Evolutionary conservation across 1,284 basidiomycete genomes (phyloP).

Genomic region (Anthracocystis walkeri): DNA sequence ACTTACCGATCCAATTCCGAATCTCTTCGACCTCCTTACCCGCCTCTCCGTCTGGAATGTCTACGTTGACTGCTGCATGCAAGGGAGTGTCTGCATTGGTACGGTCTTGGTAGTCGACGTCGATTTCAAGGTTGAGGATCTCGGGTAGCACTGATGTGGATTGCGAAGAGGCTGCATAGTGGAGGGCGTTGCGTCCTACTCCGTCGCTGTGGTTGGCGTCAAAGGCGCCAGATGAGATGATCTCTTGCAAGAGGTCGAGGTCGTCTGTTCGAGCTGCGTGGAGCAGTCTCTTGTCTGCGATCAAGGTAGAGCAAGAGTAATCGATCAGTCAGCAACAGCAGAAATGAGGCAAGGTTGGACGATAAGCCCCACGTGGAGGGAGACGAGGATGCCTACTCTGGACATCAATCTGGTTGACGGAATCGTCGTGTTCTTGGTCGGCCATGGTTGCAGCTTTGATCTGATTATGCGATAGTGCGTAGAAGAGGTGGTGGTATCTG

Average conservation of each 20-base stretch:
- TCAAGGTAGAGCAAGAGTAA: background rate
- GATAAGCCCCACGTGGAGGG: background rate
- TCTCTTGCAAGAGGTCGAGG: conserved; percentile 54
- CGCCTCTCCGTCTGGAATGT: conserved; percentile 37
- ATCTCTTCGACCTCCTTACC: conserved; percentile 74
- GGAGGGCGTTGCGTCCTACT: conserved; percentile 65
- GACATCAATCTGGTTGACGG: conserved; percentile 46
- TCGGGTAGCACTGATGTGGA: conserved; percentile 57
- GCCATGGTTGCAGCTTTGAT: conserved; percentile 22
- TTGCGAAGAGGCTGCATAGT: conserved; percentile 59
- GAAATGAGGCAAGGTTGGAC: background rate
- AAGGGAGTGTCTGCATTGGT: conserved; percentile 82
- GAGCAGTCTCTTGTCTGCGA: conserved; percentile 57
- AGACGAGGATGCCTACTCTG: conserved; percentile 31
- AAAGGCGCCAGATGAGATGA: conserved; percentile 50
- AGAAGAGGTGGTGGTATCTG: background rate
- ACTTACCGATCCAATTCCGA: conserved; percentile 72
- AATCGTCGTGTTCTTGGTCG: conserved; percentile 38
- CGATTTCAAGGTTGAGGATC: conserved; percentile 73
- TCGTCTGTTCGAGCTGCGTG: conserved; percentile 64
- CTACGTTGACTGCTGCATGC: conserved; percentile 79
- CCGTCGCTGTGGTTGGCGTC: conserved; percentile 64
- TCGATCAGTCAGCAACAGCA: background rate
- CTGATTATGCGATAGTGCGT: background rate
- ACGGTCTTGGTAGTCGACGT: conserved; percentile 84